Evolutionary conservation across 116 monocot species (phyloP).

Genomic region (Posidonia oceanica): DNA sequence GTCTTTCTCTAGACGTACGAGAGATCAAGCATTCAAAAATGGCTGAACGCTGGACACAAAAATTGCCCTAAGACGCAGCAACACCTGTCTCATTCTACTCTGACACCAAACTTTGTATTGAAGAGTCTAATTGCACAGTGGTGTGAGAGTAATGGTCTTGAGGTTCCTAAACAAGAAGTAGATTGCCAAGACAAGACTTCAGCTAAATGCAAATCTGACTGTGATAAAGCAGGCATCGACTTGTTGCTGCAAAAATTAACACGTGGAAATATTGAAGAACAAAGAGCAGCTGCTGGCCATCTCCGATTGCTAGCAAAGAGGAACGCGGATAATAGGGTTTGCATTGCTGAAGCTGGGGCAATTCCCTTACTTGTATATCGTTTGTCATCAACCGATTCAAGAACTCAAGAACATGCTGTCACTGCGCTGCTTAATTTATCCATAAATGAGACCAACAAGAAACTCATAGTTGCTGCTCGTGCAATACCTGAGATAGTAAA

Average conservation of each 20-base stretch:
- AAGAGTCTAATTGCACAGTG: conserved; percentile 90
- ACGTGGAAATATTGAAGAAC: conserved; percentile 45
- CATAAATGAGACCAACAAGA: conserved; percentile 78
- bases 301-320: conserved; percentile 87
- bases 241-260: conserved; percentile 36
- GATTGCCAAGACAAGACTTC: conserved; percentile 26
- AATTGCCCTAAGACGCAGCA: conserved; percentile 91
- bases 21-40: conserved; percentile 86
- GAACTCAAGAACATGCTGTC: conserved; percentile 90
- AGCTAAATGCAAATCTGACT: conserved; percentile 30
- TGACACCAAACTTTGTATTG: conserved; percentile 82
- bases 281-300: conserved; percentile 80
- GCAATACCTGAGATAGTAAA: conserved; percentile 70
- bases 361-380: conserved; percentile 66
- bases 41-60: conserved; percentile 84
- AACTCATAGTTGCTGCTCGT: conserved; percentile 37
- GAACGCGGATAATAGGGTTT: conserved; percentile 71
- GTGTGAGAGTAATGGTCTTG: conserved; percentile 83
- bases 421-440: conserved; percentile 88
- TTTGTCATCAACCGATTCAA: conserved; percentile 58
- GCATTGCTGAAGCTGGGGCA: conserved; percentile 81
- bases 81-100: conserved; percentile 44
- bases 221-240: conserved; percentile 31
- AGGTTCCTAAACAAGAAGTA: conserved; percentile 37
- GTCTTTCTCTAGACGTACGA: conserved; percentile 71